phyloP scores from a whole-genome alignment of 306 rosid genomes.

The Dryas drummondii region DNA sequence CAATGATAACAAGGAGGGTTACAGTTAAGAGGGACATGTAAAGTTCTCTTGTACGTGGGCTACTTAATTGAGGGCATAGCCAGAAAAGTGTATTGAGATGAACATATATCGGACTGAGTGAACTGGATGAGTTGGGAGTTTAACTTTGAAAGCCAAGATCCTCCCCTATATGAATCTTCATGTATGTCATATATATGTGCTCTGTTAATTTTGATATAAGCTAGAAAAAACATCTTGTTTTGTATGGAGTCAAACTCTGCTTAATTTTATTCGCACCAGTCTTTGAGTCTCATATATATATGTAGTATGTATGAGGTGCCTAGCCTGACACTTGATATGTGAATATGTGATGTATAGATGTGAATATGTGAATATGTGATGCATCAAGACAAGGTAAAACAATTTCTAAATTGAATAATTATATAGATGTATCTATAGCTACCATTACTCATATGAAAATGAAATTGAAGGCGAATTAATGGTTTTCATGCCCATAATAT shows the following conservation, averaged over 20 bases:
- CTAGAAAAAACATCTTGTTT: background rate
- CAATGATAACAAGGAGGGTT: background rate
- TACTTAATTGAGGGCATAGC: background rate
- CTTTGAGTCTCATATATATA: no score
- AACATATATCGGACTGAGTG: background rate
- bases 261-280: background rate
- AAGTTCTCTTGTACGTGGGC: background rate
- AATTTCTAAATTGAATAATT: no score
- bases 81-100: background rate
- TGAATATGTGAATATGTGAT: no score
- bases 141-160: background rate
- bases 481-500: no score
- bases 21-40: background rate
- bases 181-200: background rate
- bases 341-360: no score
- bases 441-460: no score
- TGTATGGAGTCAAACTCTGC: background rate
- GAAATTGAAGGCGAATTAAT: no score
- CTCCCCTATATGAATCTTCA: background rate
- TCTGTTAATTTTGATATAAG: background rate
- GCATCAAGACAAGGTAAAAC: no score
- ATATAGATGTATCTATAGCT: no score
- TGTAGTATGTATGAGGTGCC: no score
- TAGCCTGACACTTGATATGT: no score
- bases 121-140: background rate